These are phyloP conservation scores for Xylaria sp. DNA, from an alignment of 2,329 filamentous ascomycete genomes.

Conservation along the genomic window DNA sequence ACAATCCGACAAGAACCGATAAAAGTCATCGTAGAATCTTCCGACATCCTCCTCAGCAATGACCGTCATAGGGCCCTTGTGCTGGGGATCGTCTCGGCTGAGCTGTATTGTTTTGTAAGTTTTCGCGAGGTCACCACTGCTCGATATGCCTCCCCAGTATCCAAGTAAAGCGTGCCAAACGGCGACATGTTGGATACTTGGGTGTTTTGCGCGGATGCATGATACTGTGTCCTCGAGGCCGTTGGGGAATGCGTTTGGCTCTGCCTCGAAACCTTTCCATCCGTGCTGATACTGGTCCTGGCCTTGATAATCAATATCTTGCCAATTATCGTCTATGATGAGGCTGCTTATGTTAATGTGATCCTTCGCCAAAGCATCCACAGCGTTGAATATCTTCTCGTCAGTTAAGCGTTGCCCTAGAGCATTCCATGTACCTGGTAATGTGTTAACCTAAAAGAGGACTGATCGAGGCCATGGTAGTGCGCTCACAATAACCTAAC, in stretches of 20 bases:
- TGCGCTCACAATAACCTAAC: conserved; percentile 74
- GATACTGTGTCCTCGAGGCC: conserved; percentile 74
- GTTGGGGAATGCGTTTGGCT: conserved; percentile 74
- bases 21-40: conserved; percentile 89
- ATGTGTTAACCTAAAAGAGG: conserved; percentile 5
- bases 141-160: conserved; percentile 90
- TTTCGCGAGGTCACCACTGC: conserved; percentile 71
- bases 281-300: conserved; percentile 59
- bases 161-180: conserved; percentile 91
- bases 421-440: conserved; percentile 82
- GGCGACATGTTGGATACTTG: conserved; percentile 78
- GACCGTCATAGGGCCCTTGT: conserved; percentile 69
- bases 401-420: conserved; percentile 83
- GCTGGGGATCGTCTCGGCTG: conserved; percentile 51
- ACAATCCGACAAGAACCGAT: conserved; percentile 71
- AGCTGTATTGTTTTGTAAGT: conserved; percentile 75
- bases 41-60: conserved; percentile 74
- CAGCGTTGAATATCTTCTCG: conserved; percentile 74
- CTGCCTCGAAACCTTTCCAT: conserved; percentile 87
- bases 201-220: conserved; percentile 69
- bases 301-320: conserved; percentile 64
- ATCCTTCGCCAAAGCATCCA: conserved; percentile 70
- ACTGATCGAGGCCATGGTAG: neutral
- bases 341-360: conserved; percentile 80
- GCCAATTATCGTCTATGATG: conserved; percentile 98